Base-by-base conservation (phyloP, 2,329 filamentous ascomycete genomes). In the Talaromyces sp. region DNA sequence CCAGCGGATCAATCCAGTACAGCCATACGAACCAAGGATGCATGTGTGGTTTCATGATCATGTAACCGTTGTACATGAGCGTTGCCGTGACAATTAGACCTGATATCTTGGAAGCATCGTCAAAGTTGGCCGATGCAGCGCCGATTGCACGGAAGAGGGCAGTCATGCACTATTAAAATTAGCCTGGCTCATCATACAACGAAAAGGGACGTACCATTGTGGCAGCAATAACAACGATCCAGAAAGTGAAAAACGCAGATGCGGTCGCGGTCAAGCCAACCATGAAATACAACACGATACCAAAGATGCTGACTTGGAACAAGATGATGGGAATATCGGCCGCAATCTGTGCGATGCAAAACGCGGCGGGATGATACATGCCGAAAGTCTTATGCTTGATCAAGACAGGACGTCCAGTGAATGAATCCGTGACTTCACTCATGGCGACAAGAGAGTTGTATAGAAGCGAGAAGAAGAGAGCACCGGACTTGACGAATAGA, bases 341-440 rank as follows among this genome's bases (percentile, higher is more conserved):
- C n/a, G 79, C 70, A 39, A 82, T 80, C 66, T 81, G 78, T 2
- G 77, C 78, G 19, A 79, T 67, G 39, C 77, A 78, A 59, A 79
- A 79, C 0, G 78, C 83, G 0, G 76, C 75, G 0, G 86, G 86
- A 59, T 87, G 85, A 72, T 83, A 87, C 58, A 83, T 79, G 19
- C 83, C 85, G 66, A 88, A 88, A 0, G 75, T 72, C 67, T 85
- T 85, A 68, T 88, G 86, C 72, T 88, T 88, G 54, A 84, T 73
- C 3, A 89, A 72, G 11, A 89, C 81, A 0, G 86, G 85, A 0
- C 88, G 82, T 19, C 87, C 87, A 13, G 76, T 79, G 69, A 88
- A 90, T 0, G 86, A 87, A 33, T 86, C 83, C 0, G 84, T 88
- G 1, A 91, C 88, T 73, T 91, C 89, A 1, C 87, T 84, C 81